Conservation (phyloP, 805 yeast species). For the Yamadazyma sp. region DNA sequence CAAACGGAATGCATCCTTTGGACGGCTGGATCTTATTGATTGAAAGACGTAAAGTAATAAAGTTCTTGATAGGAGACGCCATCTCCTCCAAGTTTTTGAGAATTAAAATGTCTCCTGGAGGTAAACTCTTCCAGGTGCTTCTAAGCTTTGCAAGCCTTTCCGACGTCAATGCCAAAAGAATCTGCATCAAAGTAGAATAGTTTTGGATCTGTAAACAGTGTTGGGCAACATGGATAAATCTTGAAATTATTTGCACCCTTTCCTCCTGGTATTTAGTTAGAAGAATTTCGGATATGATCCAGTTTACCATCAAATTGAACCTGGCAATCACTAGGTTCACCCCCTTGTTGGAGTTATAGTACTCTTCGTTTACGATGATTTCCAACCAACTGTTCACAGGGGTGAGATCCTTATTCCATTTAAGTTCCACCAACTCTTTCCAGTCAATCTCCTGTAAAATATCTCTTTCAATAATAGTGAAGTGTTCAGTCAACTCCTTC, state of each 20-base stretch:
- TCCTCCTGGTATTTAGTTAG: slow-evolving; percentile 61
- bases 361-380: slow-evolving; percentile 56
- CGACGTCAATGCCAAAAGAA: slow-evolving; percentile 76
- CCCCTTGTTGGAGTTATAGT: slow-evolving; percentile 56
- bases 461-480: slow-evolving; percentile 86
- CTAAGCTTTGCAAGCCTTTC: slow-evolving; percentile 56
- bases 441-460: slow-evolving; percentile 84
- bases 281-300: slow-evolving; percentile 87
- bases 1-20: slow-evolving; percentile 84
- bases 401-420: slow-evolving; percentile 65
- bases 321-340: slow-evolving; percentile 79
- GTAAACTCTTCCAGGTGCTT: slow-evolving; percentile 72
- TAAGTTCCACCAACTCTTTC: slow-evolving; percentile 78
- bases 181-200: slow-evolving; percentile 84
- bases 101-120: slow-evolving; percentile 67
- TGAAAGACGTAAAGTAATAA: slow-evolving; percentile 61
- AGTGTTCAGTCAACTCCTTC: slow-evolving; percentile 66
- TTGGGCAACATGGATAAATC: slow-evolving; percentile 84
- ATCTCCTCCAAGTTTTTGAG: slow-evolving; percentile 68
- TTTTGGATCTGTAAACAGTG: slow-evolving; percentile 73
- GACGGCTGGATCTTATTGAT: slow-evolving; percentile 60
- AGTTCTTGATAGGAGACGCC: slow-evolving; percentile 75
- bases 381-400: slow-evolving; percentile 85
- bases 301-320: slow-evolving; percentile 84
- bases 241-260: slow-evolving; percentile 69